A percentile compares a stretch with the other conserved stretches of the same genome.
Evolutionary conservation across 1,284 basidiomycete genomes (phyloP).

Genomic region (Peniophora sp.): DNA sequence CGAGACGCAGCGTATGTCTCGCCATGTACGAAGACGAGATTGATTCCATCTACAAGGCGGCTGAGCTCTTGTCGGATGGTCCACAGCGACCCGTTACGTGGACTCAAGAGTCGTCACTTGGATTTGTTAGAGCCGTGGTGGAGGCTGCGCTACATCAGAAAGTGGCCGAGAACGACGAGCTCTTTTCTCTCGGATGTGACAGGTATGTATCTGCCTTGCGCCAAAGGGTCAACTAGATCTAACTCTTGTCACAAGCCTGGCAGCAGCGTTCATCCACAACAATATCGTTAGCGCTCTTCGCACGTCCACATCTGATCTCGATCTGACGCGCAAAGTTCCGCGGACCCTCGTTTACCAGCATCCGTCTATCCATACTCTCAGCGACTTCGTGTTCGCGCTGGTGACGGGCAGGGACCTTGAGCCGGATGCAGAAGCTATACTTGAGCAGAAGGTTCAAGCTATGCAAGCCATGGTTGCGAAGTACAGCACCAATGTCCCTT

Average conservation of each 20-base stretch:
- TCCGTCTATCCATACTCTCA: constrained; percentile 13
- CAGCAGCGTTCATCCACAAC: constrained; percentile 23
- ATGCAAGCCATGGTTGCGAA: not conserved
- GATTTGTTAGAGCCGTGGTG: constrained; percentile 13
- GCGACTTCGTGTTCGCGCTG: constrained; percentile 2
- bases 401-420: not conserved
- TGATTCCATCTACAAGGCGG: constrained; percentile 16
- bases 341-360: constrained; percentile 18
- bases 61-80: constrained; percentile 8
- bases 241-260: constrained; percentile 12
- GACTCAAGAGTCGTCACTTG: not conserved
- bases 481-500: not conserved
- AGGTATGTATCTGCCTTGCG: constrained; percentile 5
- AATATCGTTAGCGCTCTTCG: constrained; percentile 16
- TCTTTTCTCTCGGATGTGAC: constrained; percentile 12
- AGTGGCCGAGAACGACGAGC: constrained; percentile 11
- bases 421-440: not conserved
- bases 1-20: constrained; percentile 19
- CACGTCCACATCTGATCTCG: constrained; percentile 12
- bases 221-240: not conserved
- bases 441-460: not conserved
- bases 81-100: not conserved
- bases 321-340: constrained; percentile 1
- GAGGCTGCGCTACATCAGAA: constrained; percentile 15
- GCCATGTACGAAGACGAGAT: constrained; percentile 24